phyloP scores from a whole-genome alignment of 2,329 filamentous ascomycete species.

The Colletotrichum destructivum region DNA sequence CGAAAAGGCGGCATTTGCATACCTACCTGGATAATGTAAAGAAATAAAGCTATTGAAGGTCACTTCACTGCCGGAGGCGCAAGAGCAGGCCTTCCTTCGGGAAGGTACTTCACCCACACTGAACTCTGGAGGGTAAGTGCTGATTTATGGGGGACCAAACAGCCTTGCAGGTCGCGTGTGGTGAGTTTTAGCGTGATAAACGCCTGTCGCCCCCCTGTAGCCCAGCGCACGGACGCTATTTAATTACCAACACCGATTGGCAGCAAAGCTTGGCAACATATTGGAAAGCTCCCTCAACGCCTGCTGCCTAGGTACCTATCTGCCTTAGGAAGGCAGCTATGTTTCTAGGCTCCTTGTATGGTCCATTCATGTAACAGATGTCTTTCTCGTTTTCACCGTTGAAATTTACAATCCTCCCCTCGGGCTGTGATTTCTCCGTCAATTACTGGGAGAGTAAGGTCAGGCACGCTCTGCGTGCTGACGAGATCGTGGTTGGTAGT shows the following conservation, averaged over 20 bases:
- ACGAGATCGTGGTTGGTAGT: too few species aligned
- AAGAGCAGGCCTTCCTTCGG: not conserved
- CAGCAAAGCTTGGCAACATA: not conserved
- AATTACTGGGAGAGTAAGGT: not conserved
- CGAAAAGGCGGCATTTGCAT: not conserved
- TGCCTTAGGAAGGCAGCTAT: not conserved
- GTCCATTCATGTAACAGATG: not conserved
- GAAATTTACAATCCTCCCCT: too few species aligned
- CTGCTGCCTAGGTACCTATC: not conserved
- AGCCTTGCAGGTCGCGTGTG: constrained; percentile 33
- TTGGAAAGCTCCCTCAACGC: too few species aligned
- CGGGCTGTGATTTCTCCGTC: too few species aligned
- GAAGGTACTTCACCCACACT: constrained; percentile 10
- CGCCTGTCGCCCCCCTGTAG: not conserved
- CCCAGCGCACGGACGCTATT: constrained; percentile 12
- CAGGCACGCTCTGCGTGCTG: too few species aligned
- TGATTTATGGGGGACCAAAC: not conserved
- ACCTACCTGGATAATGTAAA: too few species aligned
- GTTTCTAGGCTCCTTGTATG: not conserved
- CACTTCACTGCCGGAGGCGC: not conserved
- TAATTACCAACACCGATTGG: not conserved
- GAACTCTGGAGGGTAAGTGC: not conserved
- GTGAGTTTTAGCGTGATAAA: constrained; percentile 37
- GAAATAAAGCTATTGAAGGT: constrained; percentile 1
- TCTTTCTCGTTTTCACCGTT: not conserved